Percentiles rank a stretch among this genome's conserved stretches.
Evolutionary conservation across 1,284 basidiomycete genomes (phyloP).

Genomic region (Mrakiaceae sp.): DNA sequence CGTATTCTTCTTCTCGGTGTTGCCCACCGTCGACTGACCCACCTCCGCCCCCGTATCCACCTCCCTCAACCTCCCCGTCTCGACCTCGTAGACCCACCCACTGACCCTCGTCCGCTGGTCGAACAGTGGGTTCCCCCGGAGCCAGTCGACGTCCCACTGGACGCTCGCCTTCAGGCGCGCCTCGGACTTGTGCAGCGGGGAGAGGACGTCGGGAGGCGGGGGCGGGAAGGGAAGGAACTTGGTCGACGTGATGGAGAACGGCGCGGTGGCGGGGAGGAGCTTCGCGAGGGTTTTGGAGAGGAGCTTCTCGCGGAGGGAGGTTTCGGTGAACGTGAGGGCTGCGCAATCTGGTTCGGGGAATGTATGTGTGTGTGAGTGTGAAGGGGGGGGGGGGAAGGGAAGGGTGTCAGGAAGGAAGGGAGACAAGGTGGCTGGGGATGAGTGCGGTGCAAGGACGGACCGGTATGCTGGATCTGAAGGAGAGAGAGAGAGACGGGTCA

Average conservation of each 20-base stretch:
- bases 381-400: not conserved
- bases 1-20: too few relatives aligned
- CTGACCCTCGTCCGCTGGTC: conserved; percentile 12
- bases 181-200: not conserved
- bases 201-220: not conserved
- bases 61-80: conserved; percentile 8
- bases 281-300: conserved; percentile 12
- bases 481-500: not conserved
- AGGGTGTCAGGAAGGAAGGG: not conserved
- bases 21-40: too few relatives aligned
- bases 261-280: conserved; percentile 11
- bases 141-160: conserved; percentile 17
- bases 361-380: not conserved
- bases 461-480: conserved; percentile 16
- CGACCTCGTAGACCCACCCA: conserved; percentile 16
- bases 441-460: not conserved
- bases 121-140: conserved; percentile 14
- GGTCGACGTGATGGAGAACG: conserved; percentile 14
- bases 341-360: conserved; percentile 11
- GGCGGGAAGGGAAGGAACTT: conserved; percentile 15
- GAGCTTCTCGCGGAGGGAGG: conserved; percentile 11
- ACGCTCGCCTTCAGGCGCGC: conserved; percentile 12
- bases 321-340: conserved; percentile 16
- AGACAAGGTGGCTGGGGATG: not conserved
- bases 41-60: conserved; percentile 7